phyloP scores from a whole-genome alignment of 176 grass and related monocot genomes.

The bread wheat (Triticum aestivum) region DNA sequence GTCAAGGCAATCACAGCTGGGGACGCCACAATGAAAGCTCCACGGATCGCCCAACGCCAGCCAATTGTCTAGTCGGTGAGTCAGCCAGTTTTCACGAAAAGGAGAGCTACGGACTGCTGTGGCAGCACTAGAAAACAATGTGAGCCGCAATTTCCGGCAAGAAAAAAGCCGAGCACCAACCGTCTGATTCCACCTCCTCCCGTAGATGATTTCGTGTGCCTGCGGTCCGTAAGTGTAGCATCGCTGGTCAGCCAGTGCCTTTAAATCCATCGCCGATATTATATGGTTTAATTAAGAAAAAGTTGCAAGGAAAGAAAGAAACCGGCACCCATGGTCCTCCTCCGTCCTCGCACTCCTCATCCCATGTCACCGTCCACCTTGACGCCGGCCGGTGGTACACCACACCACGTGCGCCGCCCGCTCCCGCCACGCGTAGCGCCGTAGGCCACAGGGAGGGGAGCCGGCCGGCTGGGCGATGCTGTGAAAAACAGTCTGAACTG shows the following conservation, averaged over 20 bases:
- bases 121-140: no score
- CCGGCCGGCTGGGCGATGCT: background rate
- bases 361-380: slow-evolving; percentile 24
- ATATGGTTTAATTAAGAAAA: background rate
- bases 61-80: background rate
- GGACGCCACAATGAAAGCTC: background rate
- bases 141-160: no score
- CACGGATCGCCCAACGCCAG: background rate
- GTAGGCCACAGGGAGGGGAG: background rate
- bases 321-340: background rate
- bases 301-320: background rate
- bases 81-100: background rate
- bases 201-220: no score
- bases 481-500: background rate
- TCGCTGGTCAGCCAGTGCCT: background rate
- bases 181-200: no score
- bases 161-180: no score
- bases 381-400: background rate
- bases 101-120: no score
- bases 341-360: background rate
- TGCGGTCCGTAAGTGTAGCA: no score
- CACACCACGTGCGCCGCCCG: background rate
- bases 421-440: background rate
- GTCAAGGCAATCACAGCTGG: background rate
- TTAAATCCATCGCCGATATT: background rate